phyloP scores from a whole-genome alignment of 2,329 filamentous ascomycete species.

The Biscogniauxia sp. region DNA sequence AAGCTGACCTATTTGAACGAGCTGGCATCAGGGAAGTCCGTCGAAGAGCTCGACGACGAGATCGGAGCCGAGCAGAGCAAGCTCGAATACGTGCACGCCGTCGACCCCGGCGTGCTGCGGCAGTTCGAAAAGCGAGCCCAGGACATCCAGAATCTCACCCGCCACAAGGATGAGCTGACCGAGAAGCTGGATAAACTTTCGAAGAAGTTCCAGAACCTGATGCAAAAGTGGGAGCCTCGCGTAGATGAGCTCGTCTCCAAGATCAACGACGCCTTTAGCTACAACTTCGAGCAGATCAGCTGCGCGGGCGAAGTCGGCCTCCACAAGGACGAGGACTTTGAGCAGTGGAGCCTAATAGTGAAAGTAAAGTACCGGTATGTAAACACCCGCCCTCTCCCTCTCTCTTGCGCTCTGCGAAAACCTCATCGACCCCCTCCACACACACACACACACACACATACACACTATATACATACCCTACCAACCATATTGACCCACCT shows the following conservation, averaged over 20 bases:
- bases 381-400: background rate
- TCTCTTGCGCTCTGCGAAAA: background rate
- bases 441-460: too few species aligned
- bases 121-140: conserved; percentile 73
- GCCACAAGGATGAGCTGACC: conserved; percentile 53
- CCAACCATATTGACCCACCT: conserved; percentile 10
- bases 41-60: conserved; percentile 67
- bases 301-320: conserved; percentile 89
- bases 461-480: background rate
- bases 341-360: conserved; percentile 90
- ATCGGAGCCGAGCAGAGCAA: conserved; percentile 72
- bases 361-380: conserved; percentile 88
- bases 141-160: conserved; percentile 65
- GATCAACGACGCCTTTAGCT: conserved; percentile 87
- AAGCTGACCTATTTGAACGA: conserved; percentile 41
- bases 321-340: conserved; percentile 90
- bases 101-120: conserved; percentile 70
- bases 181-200: conserved; percentile 54
- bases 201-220: conserved; percentile 62
- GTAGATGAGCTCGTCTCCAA: conserved; percentile 73
- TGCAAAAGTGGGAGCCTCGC: conserved; percentile 75
- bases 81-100: conserved; percentile 76
- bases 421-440: conserved; percentile 18
- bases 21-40: conserved; percentile 47
- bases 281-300: conserved; percentile 91